A percentile compares a stretch with the other conserved stretches of the same genome.
Conservation (phyloP, 2,329 filamentous ascomycete genomes). For the Aureobasidium sp. region DNA sequence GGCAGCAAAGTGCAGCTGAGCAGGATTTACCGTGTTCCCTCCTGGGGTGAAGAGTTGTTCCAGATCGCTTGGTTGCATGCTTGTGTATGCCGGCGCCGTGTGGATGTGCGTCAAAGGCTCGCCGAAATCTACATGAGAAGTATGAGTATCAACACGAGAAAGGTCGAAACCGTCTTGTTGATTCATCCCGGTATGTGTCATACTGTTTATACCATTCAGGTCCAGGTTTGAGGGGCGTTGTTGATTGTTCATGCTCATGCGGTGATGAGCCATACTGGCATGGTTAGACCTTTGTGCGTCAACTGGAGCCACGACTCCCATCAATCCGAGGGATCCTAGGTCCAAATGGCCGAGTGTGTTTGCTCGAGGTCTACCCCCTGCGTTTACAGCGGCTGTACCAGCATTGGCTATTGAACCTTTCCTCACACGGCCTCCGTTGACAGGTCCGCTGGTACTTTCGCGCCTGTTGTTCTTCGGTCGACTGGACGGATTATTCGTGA, state of each 20-base stretch:
- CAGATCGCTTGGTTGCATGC: conserved; percentile 61
- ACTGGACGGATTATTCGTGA: conserved; percentile 79
- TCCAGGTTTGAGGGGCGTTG: conserved; percentile 47
- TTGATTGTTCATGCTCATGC: conserved; percentile 55
- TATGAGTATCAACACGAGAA: conserved; percentile 58
- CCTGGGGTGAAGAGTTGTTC: conserved; percentile 58
- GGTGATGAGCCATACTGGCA: conserved; percentile 7
- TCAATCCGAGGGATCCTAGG: conserved; percentile 54
- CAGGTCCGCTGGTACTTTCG: conserved; percentile 72
- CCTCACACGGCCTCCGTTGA: conserved; percentile 64
- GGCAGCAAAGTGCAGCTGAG: conserved; percentile 73
- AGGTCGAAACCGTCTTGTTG: conserved; percentile 4
- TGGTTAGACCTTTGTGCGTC: background rate
- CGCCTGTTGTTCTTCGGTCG: conserved; percentile 73
- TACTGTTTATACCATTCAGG: conserved; percentile 67
- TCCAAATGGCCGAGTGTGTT: conserved; percentile 97
- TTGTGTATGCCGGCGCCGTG: conserved; percentile 68
- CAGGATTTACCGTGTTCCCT: conserved; percentile 53
- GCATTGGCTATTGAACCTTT: conserved; percentile 80
- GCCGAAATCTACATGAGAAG: conserved; percentile 46
- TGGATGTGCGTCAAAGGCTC: conserved; percentile 61
- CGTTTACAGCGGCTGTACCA: conserved; percentile 31
- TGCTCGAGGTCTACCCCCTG: conserved; percentile 64
- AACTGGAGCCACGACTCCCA: conserved; percentile 17
- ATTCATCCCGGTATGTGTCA: conserved; percentile 19